Evolutionary conservation across 1,139 yeast species (phyloP).

Genomic region (Magnusiomyces magnusii): DNA sequence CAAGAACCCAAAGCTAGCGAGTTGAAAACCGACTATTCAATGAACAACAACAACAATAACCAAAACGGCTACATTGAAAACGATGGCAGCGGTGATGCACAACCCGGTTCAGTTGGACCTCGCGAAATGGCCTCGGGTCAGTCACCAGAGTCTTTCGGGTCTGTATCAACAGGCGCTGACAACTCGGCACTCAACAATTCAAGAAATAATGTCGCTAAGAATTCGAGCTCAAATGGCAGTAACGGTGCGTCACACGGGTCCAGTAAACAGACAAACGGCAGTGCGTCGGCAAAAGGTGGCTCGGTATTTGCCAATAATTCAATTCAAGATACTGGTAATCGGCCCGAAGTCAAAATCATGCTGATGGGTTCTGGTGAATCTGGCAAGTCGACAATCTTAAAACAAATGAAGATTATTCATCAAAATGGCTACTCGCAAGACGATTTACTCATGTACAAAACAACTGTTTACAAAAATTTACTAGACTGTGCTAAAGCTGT

Average conservation of each 20-base stretch:
- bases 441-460: slow-evolving; percentile 60
- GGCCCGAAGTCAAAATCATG: slow-evolving; percentile 50
- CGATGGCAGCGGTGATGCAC: neutral
- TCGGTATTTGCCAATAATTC: neutral
- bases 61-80: neutral
- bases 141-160: neutral
- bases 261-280: no score
- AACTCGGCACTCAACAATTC: neutral
- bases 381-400: slow-evolving; percentile 93
- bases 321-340: neutral
- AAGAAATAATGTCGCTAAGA: neutral
- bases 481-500: slow-evolving; percentile 56
- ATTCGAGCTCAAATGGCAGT: neutral
- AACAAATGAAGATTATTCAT: slow-evolving; percentile 81
- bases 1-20: neutral
- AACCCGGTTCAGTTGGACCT: neutral
- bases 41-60: neutral
- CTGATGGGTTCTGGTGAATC: slow-evolving; percentile 92
- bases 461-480: slow-evolving; percentile 58
- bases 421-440: slow-evolving; percentile 76
- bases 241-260: no score
- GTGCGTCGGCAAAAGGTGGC: neutral
- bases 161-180: neutral
- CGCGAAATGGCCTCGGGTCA: neutral
- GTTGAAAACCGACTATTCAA: neutral